Percentiles rank a stretch among this genome's conserved stretches.
These are phyloP conservation scores for Neonectria hederae DNA, from an alignment of 2,329 filamentous ascomycete genomes.

Conservation along the genomic window DNA sequence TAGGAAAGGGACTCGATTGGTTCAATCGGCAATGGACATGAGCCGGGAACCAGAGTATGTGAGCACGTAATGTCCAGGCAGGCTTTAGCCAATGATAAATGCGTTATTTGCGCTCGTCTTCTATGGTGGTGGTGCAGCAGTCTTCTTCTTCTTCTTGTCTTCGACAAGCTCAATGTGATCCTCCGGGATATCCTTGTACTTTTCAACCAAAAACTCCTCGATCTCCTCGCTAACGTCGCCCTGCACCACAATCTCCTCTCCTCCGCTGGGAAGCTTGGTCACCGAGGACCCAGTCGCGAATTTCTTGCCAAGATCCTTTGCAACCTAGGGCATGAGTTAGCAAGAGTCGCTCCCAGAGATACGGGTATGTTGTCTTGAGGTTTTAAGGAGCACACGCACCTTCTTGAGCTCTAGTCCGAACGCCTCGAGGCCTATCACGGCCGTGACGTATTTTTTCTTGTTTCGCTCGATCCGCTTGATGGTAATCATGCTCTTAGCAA, in stretches of 20 bases:
- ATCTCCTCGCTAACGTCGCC: conserved; percentile 97
- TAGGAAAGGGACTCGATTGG: conserved; percentile 27
- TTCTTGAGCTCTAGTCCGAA: conserved; percentile 96
- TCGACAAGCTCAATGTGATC: conserved; percentile 95
- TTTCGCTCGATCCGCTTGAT: conserved; percentile 99
- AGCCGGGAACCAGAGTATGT: conserved; percentile 28
- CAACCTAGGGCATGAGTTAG: conserved; percentile 57
- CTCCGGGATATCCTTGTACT: conserved; percentile 89
- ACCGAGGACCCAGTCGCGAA: conserved; percentile 95
- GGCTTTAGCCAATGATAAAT: conserved; percentile 34
- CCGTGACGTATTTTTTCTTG: conserved; percentile 96
- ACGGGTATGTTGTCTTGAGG: background rate
- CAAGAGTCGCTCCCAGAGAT: background rate
- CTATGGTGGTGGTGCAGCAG: conserved; percentile 35
- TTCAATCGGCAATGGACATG: conserved; percentile 27
- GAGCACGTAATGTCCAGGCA: conserved; percentile 31
- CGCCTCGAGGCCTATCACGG: conserved; percentile 87
- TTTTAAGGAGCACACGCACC: conserved; percentile 45
- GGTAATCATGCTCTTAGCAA: conserved; percentile 81
- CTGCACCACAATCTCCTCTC: conserved; percentile 97
- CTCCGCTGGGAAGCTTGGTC: conserved; percentile 84
- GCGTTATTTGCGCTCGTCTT: conserved; percentile 23
- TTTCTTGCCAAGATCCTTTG: conserved; percentile 98
- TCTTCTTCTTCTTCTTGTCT: conserved; percentile 87
- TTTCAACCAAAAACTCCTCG: conserved; percentile 87